Evolutionary conservation across 306 rosid genomes (phyloP).

Genomic region (Dalbergia oliveri): DNA sequence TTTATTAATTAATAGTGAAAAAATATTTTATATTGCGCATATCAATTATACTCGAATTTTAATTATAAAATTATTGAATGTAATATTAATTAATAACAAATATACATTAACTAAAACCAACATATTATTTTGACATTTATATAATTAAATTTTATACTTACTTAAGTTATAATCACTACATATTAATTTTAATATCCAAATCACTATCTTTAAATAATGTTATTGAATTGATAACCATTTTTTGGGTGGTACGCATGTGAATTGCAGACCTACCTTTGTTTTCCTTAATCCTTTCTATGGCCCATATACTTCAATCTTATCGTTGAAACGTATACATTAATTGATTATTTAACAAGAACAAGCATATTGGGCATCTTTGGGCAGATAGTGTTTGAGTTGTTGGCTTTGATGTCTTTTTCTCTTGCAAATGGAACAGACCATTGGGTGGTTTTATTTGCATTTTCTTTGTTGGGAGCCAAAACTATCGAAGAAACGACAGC

Average conservation of each 20-base stretch:
- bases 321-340: background rate
- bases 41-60: no score
- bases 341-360: background rate
- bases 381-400: constrained; percentile 29
- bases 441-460: background rate
- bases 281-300: background rate
- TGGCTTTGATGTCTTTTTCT: constrained; percentile 29
- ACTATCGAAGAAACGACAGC: no score
- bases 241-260: constrained; percentile 4
- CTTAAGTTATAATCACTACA: no score
- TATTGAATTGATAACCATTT: background rate
- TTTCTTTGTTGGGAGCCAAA: background rate
- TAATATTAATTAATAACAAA: no score
- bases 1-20: no score
- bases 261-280: constrained; percentile 3
- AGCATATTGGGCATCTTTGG: background rate
- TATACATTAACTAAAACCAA: no score
- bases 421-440: constrained; percentile 3
- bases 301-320: constrained; percentile 9
- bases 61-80: no score
- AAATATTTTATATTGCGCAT: no score
- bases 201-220: no score
- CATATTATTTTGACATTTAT: no score
- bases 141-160: no score
- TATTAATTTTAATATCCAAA: no score